phyloP scores from a whole-genome alignment of 176 grass and related monocot genomes.

The Oryza glumipatula region DNA sequence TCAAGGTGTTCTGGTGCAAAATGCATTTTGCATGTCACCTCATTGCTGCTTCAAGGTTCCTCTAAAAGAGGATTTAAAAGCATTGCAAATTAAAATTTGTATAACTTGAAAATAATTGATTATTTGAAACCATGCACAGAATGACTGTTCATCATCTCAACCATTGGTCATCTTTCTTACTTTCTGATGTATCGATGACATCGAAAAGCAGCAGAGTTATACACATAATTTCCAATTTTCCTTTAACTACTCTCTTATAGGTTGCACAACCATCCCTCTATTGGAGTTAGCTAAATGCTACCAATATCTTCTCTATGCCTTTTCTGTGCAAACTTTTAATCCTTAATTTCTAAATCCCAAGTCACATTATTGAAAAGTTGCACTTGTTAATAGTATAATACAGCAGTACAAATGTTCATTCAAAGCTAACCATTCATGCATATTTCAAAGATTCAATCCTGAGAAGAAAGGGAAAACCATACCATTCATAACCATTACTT shows the following conservation, averaged over 20 bases:
- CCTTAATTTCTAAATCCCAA: too few species aligned
- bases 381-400: neutral
- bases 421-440: neutral
- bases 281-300: neutral
- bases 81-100: neutral
- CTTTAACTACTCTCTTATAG: neutral
- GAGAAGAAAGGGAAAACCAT: neutral
- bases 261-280: neutral
- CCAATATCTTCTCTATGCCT: neutral
- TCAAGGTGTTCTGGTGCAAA: too few species aligned
- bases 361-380: neutral
- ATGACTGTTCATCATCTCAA: neutral
- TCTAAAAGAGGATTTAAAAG: neutral
- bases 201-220: neutral
- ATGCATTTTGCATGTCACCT: neutral
- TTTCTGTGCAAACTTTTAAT: neutral
- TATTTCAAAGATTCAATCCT: neutral
- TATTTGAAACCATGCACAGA: neutral
- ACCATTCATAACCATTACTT: neutral
- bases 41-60: neutral
- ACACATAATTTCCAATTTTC: neutral
- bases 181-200: neutral
- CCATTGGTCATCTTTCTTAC: neutral
- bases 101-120: neutral
- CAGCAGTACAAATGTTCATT: neutral